Evolutionary conservation across 2,329 filamentous ascomycete species (phyloP).

Genomic region (Phialocephala subalpina): DNA sequence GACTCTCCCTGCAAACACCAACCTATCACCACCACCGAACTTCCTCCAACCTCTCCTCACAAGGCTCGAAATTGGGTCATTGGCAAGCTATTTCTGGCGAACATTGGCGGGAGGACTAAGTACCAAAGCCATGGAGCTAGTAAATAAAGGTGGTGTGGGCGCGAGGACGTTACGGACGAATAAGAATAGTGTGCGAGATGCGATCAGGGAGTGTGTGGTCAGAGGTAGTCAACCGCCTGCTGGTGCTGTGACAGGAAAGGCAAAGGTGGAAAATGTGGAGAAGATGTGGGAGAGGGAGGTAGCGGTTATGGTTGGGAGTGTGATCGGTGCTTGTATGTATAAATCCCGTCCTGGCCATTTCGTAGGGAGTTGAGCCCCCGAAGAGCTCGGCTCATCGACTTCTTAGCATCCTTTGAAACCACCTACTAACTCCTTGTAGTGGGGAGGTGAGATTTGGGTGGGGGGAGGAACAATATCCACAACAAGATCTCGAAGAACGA

Average conservation of each 20-base stretch:
- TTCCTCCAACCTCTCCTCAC: conserved; percentile 78
- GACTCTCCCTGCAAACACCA: conserved; percentile 53
- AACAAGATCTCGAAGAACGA: neutral
- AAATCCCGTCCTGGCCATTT: too few relatives aligned
- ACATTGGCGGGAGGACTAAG: conserved; percentile 82
- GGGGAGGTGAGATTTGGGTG: conserved; percentile 36
- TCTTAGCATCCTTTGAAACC: too few relatives aligned
- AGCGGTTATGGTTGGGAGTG: conserved; percentile 91
- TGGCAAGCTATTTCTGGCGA: conserved; percentile 94
- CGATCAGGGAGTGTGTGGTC: conserved; percentile 84
- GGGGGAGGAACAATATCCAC: neutral
- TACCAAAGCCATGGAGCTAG: conserved; percentile 82
- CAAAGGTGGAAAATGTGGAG: conserved; percentile 64
- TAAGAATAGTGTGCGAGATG: conserved; percentile 75
- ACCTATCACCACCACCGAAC: conserved; percentile 46
- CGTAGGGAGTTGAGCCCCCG: too few relatives aligned
- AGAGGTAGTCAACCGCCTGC: conserved; percentile 76
- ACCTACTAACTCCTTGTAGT: too few relatives aligned
- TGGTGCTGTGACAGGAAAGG: conserved; percentile 64
- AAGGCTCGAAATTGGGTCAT: conserved; percentile 84
- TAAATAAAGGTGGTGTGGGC: conserved; percentile 82
- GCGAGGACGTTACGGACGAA: conserved; percentile 83
- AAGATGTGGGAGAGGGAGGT: conserved; percentile 87
- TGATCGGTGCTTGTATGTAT: conserved; percentile 63
- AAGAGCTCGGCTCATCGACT: too few relatives aligned